Base-by-base conservation (phyloP, 2,329 filamentous ascomycete species). In the Botrytis fragariae region DNA sequence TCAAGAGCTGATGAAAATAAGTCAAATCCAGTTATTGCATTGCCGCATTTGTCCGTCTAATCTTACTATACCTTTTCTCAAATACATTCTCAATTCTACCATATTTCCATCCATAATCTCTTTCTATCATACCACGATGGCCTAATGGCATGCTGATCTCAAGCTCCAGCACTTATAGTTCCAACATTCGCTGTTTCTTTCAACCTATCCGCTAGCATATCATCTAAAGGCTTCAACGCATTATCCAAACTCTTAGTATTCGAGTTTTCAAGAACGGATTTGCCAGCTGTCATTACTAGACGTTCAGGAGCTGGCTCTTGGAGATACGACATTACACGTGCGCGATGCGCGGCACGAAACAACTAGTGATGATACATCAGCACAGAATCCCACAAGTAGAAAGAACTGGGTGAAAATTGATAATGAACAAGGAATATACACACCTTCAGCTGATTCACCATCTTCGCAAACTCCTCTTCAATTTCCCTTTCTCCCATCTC, bases 311-410 rank as follows among this genome's bases (percentile, higher is more conserved):
- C 70, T 3, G 70, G 61, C n/a, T 67, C 61, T 57, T 72, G 35
- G 8, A 72, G 37, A 65, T 72, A 72, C 16, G 70, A 67, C 70
- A 72, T 72, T 39, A 67, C 70, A 22, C 61, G 60, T n/a, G 70
- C 70, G 20, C 70, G 70, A 54, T 72, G 70, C 3, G 70, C 70
- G 7, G 61, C 29, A 10, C 70, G 44, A 29, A 72, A 72, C 25
- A 72, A 48, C 70, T 72, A n/a, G n/a, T 20, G n/a, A 25, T 32
- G 32, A 35, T 22, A 57, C 9, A 29, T 69, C 25, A 69, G 65
- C 48, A 54, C 32, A 14, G 14, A 4, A 29, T 18, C 16, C 14
- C n/a, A 22, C 20, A 18, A 29, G 25, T 8, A 39, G 14, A 9
- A 16, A 4, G 1, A 2, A 16, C 8, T 39, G 22, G 25, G 2